A percentile compares a stretch with the other conserved stretches of the same genome.
phyloP scores from a whole-genome alignment of 805 yeast species.

The Pichia cabralensis region DNA sequence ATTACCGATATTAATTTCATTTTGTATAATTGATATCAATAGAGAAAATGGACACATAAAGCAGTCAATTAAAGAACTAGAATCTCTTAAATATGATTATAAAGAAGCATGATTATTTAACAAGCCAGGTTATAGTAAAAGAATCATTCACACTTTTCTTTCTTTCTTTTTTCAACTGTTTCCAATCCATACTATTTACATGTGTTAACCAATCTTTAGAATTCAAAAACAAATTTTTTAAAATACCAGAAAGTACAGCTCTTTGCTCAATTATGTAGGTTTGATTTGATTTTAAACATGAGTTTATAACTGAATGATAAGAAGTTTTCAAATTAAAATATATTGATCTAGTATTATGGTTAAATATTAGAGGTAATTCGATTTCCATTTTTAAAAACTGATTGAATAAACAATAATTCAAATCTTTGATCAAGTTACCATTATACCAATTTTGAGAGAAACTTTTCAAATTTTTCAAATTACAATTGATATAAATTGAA shows the following conservation, averaged over 20 bases:
- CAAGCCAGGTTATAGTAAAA: conserved; percentile 9
- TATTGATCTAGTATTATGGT: conserved; percentile 17
- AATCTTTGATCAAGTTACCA: conserved; percentile 11
- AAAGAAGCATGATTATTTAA: conserved; percentile 23
- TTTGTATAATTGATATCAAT: conserved; percentile 12
- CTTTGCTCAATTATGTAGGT: conserved; percentile 13
- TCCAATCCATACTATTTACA: conserved; percentile 4
- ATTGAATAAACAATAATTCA: conserved; percentile 21
- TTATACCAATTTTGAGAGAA: conserved; percentile 1
- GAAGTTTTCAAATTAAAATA: conserved; percentile 12
- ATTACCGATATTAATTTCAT: conserved; percentile 18
- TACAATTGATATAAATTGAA: conserved; percentile 4
- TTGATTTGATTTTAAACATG: conserved; percentile 12
- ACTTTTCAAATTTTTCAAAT: neutral
- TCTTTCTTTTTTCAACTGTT: conserved; percentile 7
- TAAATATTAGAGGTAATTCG: conserved; percentile 22
- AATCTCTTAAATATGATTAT: conserved; percentile 20
- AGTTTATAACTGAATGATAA: conserved; percentile 11
- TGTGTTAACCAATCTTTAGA: conserved; percentile 5
- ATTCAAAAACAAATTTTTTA: conserved; percentile 15
- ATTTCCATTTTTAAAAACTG: conserved; percentile 17
- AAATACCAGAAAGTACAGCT: conserved; percentile 18
- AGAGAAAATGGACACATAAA: conserved; percentile 14
- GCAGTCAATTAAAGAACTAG: conserved; percentile 15
- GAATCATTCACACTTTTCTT: conserved; percentile 2